Evolutionary conservation across 2,329 filamentous ascomycete genomes (phyloP), one percentile per base, ranked within the genome.

Genomic region (Aspergillus caelatus): DNA sequence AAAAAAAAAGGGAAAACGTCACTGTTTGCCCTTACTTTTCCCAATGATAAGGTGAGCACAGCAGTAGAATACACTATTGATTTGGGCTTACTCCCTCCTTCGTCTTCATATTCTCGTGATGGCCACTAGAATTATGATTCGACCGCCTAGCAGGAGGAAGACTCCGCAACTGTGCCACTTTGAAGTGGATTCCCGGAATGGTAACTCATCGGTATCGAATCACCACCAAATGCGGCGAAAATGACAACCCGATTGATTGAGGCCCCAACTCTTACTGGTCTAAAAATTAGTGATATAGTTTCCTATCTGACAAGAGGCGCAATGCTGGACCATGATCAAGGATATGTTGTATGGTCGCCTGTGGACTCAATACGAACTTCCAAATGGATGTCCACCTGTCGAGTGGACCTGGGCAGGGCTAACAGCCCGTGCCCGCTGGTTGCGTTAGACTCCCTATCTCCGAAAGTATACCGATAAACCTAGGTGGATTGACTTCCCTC

Each of bases 361-460:
- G 5, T 48, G 21, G 21, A 23, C 12, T 46, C 5, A 50, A 50
- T 50, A 50, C 46, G 23, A 28, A 50, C 12, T 12, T 28, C 14
- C 11, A 50, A 16, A 50, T 50, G 46, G 45, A 23, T 34, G 10
- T 34, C 32, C 32, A 34, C 32, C 32, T 12, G 11, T 28, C 16
- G 7, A 32, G 46, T 50, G 46, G 26, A 32, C 26, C 46, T 30
- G 46, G 16, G 28, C 32, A 34, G 32, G 32, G 32, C 32, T 10
- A 11, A 34, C 46, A 30, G 46, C 26, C 45, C 45, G 45, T 14
- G 23, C 21, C 32, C 5, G 16, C 19, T 23, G 55, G 19, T n/a
- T n/a, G 43, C 26, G 36, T 57, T 23, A 16, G 23, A 43, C 26
- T 57, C 36, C 53, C 55, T 43, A 57, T 45, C 55, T 45, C 55